Evolutionary conservation across 2,329 filamentous ascomycete genomes (phyloP).

Genomic region (Chalara sp.): DNA sequence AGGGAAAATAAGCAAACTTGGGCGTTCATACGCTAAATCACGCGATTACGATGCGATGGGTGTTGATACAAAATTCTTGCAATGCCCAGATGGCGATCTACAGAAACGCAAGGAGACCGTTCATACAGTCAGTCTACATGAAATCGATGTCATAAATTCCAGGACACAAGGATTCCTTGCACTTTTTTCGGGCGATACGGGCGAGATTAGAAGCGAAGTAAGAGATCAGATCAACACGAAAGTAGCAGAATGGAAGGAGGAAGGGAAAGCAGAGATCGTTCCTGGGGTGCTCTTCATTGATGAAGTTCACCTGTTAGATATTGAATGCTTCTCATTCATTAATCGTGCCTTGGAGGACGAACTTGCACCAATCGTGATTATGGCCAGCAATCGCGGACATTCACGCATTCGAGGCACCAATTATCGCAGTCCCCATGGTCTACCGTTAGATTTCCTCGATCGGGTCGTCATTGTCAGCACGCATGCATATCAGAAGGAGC

Average conservation of each 20-base stretch:
- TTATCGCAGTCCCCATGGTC: constrained; percentile 86
- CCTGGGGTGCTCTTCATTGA: constrained; percentile 97
- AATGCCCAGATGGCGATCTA: constrained; percentile 94
- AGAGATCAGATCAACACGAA: constrained; percentile 99
- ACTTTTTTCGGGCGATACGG: constrained; percentile 95
- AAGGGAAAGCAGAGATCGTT: constrained; percentile 97
- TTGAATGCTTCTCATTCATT: constrained; percentile 98
- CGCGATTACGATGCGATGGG: constrained; percentile 99
- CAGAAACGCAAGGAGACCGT: constrained; percentile 96
- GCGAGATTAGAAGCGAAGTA: constrained; percentile 95
- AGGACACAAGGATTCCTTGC: constrained; percentile 97
- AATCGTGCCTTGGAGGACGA: constrained; percentile 95
- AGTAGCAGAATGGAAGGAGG: constrained; percentile 97
- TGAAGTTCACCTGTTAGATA: constrained; percentile 99
- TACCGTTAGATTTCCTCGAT: constrained; percentile 93
- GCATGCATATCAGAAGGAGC: constrained; percentile 71
- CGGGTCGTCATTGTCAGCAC: constrained; percentile 95
- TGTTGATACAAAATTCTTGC: constrained; percentile 94
- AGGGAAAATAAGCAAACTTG: constrained; percentile 95
- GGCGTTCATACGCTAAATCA: constrained; percentile 87
- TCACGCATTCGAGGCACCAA: constrained; percentile 89
- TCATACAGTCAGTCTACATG: constrained; percentile 93
- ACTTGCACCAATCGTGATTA: constrained; percentile 94
- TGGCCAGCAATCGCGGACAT: constrained; percentile 94
- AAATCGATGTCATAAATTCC: constrained; percentile 99